Base-by-base conservation (phyloP, 805 yeast species). In the Teunomyces gatunensis region DNA sequence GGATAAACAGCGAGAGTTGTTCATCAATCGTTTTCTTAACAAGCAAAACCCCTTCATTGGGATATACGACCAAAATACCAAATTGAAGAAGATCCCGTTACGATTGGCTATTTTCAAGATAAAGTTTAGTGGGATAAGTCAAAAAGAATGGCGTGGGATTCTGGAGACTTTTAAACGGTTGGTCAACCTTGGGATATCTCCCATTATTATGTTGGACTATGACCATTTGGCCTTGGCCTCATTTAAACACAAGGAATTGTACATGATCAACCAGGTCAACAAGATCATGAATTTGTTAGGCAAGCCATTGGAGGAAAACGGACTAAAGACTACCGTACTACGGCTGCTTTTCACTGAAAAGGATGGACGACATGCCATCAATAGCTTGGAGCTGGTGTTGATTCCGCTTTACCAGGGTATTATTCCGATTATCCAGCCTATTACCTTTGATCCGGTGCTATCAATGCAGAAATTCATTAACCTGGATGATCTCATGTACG, bases 371-470 rank as follows among this genome's bases (percentile, higher is more conserved):
- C 41, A 55, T 1, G 44, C 46, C 3, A 53, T 65, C 11, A 59
- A 60, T 28, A 54, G 61, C 20, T 47, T 65, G 17, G 69, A 65
- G 36, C 71, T 62, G 51, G 40, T 71, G 4, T 53, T 73, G 25
- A 64, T 71, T n/a, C 77, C 77, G 0, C 45, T 72, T 23, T 69
- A 70, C 50, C 78, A 73, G 48, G 71, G 70, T 2, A 61, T 83
- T 2, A 75, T 79, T 13, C 97, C 97, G 0, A 74, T 83, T 6
- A 69, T 87, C 3, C 86, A 77, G 54, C 90, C 92, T 27, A 72
- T 78, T 17, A 45, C 48, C 2, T 47, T 42, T 39, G 40, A 45
- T 18, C 11, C 42, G 11, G 40, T 18, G 4, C 36, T 49, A 4
- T 53, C 63, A 4, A 17, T 23, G n/a, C 75, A 70, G 42, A 59